A percentile compares a stretch with the other conserved stretches of the same genome.
These are phyloP conservation scores for Plantago major DNA, from an alignment of 257 asterid species.

Conservation along the genomic window DNA sequence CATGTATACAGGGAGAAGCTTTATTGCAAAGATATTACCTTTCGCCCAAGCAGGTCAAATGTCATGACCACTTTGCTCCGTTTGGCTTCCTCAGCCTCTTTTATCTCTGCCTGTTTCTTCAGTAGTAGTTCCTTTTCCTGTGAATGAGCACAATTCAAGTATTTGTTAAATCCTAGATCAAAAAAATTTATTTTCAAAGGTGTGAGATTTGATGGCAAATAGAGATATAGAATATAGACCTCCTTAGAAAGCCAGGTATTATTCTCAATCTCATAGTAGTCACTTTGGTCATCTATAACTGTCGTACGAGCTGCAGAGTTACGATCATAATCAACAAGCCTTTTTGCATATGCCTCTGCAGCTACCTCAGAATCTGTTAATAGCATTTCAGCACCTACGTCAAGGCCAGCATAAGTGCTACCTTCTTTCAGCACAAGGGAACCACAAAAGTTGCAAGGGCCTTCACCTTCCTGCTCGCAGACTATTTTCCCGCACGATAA, in stretches of 20 bases:
- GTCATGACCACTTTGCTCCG: conserved; percentile 74
- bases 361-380: conserved; percentile 69
- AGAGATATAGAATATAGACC: conserved; percentile 31
- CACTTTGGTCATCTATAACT: conserved; percentile 96
- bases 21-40: conserved; percentile 43
- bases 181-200: background rate
- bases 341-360: conserved; percentile 86
- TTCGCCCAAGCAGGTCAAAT: conserved; percentile 92
- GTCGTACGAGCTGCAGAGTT: conserved; percentile 97
- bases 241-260: conserved; percentile 82
- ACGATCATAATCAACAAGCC: conserved; percentile 96
- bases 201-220: no score
- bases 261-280: conserved; percentile 83
- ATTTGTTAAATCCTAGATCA: conserved; percentile 6
- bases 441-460: conserved; percentile 89
- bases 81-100: conserved; percentile 75
- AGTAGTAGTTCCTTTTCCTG: conserved; percentile 83
- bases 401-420: conserved; percentile 83
- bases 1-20: conserved; percentile 9
- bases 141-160: conserved; percentile 15
- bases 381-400: conserved; percentile 45
- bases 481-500: conserved; percentile 94
- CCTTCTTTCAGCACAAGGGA: conserved; percentile 89
- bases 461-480: conserved; percentile 97
- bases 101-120: conserved; percentile 75